These are phyloP conservation scores for Apophysomyces sp. DNA, from an alignment of 371 early-diverging fungal genomes.

Conservation along the genomic window DNA sequence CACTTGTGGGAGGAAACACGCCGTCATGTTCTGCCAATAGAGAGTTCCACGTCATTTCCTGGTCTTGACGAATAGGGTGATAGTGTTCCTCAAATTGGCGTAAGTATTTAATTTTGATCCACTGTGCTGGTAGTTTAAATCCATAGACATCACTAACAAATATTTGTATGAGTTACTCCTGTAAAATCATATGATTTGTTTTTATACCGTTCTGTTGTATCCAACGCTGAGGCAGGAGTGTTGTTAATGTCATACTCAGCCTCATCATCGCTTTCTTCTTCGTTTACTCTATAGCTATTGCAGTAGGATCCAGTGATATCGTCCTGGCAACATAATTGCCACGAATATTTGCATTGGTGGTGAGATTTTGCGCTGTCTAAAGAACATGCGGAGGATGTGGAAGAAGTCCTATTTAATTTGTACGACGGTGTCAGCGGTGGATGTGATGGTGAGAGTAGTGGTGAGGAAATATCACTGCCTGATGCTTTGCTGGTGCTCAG, in stretches of 20 bases:
- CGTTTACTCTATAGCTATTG: not conserved
- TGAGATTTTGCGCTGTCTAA: not conserved
- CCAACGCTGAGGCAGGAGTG: not conserved
- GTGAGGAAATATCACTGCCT: not conserved
- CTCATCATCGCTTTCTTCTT: not conserved
- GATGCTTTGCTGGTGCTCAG: not conserved
- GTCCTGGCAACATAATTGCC: not conserved
- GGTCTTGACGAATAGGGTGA: slow-evolving; percentile 40
- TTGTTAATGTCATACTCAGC: not conserved
- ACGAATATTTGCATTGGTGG: not conserved
- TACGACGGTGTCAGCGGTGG: not conserved
- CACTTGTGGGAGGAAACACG: slow-evolving; percentile 43
- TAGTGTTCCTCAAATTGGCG: slow-evolving; percentile 51
- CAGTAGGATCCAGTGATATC: not conserved
- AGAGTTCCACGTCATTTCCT: slow-evolving; percentile 51
- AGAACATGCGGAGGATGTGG: not conserved
- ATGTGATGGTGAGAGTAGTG: not conserved
- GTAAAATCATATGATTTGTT: not conserved
- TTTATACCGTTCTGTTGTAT: not conserved
- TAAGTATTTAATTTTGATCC: slow-evolving; percentile 46
- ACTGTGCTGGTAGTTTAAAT: slow-evolving; percentile 55
- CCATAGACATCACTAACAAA: slow-evolving; percentile 57
- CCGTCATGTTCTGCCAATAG: slow-evolving; percentile 41
- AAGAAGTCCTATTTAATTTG: not conserved
- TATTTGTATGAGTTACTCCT: not conserved